phyloP scores from a whole-genome alignment of 495 filamentous ascomycete species.

The Hapsidospora chrysogenum region DNA sequence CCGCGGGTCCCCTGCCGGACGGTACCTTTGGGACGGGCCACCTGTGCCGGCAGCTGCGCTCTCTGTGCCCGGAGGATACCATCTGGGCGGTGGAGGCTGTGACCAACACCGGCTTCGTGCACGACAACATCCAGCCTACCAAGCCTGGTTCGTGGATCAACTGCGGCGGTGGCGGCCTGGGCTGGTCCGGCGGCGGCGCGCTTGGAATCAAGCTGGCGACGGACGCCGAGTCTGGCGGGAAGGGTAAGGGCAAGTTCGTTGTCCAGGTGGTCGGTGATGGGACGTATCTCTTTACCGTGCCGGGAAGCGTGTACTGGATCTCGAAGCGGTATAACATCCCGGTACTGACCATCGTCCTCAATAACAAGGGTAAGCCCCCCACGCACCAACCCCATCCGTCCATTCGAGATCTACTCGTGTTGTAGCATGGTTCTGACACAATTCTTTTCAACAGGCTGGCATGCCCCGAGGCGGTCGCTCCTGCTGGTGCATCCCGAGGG shows the following conservation, averaged over 20 bases:
- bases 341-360: constrained; percentile 77
- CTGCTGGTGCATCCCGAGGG: constrained; percentile 75
- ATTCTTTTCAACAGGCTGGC: constrained; percentile 45
- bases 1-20: constrained; percentile 37
- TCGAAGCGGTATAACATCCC: constrained; percentile 72
- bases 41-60: constrained; percentile 46
- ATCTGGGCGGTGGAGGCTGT: constrained; percentile 84
- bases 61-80: constrained; percentile 53
- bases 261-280: constrained; percentile 90
- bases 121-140: constrained; percentile 64
- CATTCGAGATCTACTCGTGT: background rate
- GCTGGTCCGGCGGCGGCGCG: constrained; percentile 86
- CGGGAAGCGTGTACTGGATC: constrained; percentile 90
- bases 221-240: constrained; percentile 40
- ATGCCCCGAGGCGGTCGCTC: constrained; percentile 61
- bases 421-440: constrained; percentile 1
- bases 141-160: constrained; percentile 77
- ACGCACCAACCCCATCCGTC: background rate
- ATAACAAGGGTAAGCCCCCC: constrained; percentile 56
- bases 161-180: constrained; percentile 84
- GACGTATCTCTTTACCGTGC: constrained; percentile 78
- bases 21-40: constrained; percentile 58
- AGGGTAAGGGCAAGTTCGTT: constrained; percentile 71
- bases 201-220: constrained; percentile 79
- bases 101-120: constrained; percentile 61